phyloP scores from a whole-genome alignment of 768 basidiomycete genomes.

The Pleurotus platypus region DNA sequence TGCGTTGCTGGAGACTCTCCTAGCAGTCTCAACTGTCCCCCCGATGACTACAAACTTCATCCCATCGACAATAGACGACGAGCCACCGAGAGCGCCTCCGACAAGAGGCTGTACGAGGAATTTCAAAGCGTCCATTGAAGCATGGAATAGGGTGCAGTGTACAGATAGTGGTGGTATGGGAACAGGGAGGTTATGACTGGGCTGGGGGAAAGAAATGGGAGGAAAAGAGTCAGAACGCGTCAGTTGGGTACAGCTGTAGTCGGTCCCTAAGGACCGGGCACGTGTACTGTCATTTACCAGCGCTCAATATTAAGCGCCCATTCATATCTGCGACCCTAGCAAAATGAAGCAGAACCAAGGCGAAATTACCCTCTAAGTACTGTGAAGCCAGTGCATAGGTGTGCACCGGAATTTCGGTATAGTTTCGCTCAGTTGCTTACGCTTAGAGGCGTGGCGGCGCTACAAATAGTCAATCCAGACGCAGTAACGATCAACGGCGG shows the following conservation, averaged over 20 bases:
- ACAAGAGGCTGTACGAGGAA: conserved; percentile 80
- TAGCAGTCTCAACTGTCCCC: conserved; percentile 83
- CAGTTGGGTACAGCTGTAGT: conserved; percentile 5
- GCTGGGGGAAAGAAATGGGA: neutral
- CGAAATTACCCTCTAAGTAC: too few species aligned
- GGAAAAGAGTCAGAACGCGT: conserved; percentile 8
- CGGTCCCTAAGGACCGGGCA: neutral
- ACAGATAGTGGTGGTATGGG: neutral
- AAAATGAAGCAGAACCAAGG: too few species aligned
- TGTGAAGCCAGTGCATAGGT: too few species aligned
- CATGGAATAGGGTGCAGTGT: neutral
- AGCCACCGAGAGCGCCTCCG: conserved; percentile 52
- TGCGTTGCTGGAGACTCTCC: conserved; percentile 77
- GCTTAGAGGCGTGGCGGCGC: too few species aligned
- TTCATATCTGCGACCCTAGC: neutral
- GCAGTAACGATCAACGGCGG: too few species aligned
- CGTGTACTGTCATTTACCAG: neutral
- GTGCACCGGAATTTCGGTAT: too few species aligned
- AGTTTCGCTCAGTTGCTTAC: too few species aligned
- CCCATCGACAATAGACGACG: conserved; percentile 81
- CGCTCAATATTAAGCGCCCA: neutral
- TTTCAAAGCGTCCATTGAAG: conserved; percentile 71
- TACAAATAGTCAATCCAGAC: too few species aligned
- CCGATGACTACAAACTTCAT: conserved; percentile 89
- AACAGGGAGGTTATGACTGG: neutral